Conservation (phyloP, 306 rosid genomes). For the Gillenia trifoliata region DNA sequence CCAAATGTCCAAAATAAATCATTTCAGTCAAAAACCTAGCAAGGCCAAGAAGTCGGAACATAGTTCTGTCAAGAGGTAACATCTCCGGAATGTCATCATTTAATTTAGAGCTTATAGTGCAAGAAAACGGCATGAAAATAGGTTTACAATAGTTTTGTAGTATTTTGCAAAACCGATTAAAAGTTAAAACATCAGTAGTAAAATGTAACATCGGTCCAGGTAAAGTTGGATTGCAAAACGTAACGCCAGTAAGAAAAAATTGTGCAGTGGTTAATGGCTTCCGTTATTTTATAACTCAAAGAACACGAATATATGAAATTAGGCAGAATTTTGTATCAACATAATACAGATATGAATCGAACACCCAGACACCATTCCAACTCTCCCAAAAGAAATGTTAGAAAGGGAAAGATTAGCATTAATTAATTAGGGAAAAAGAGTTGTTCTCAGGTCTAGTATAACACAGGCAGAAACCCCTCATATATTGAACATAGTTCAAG, state of each 20-base stretch:
- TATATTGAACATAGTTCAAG: neutral
- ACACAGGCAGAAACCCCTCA: neutral
- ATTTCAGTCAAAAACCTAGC: too few species aligned
- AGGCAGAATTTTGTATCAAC: neutral
- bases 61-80: too few species aligned
- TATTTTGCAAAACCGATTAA: too few species aligned
- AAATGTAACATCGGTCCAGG: too few species aligned
- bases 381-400: neutral
- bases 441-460: neutral
- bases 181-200: too few species aligned
- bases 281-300: neutral
- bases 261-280: neutral
- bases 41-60: too few species aligned
- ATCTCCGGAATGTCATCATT: too few species aligned
- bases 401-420: neutral
- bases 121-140: too few species aligned
- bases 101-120: too few species aligned
- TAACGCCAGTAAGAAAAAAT: neutral
- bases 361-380: neutral
- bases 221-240: too few species aligned
- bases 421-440: neutral
- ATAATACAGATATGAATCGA: neutral
- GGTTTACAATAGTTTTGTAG: too few species aligned
- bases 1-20: too few species aligned
- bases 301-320: neutral